phyloP scores from a whole-genome alignment of 257 asterid species.

The Gentiana macrophylla region DNA sequence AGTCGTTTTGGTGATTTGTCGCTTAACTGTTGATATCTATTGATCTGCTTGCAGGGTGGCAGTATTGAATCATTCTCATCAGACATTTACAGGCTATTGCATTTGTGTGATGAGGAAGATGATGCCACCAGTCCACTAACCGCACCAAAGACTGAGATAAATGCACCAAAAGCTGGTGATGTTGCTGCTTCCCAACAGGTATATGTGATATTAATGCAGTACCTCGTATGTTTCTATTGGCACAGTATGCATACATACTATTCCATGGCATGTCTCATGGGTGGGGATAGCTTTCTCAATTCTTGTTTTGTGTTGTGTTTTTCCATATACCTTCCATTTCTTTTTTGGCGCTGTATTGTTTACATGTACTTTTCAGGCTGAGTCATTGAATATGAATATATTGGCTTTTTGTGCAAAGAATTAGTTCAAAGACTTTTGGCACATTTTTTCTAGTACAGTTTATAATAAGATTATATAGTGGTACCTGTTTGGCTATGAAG shows the following conservation, averaged over 20 bases:
- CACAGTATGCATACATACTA: too few species aligned
- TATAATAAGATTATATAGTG: too few species aligned
- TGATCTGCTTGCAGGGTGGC: constrained; percentile 49
- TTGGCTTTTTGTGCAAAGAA: constrained; percentile 40
- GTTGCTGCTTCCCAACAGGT: constrained; percentile 57
- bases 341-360: too few species aligned
- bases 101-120: constrained; percentile 89
- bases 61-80: constrained; percentile 68
- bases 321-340: too few species aligned
- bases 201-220: constrained; percentile 1
- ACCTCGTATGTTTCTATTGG: too few species aligned
- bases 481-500: too few species aligned
- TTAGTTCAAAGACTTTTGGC: constrained; percentile 59
- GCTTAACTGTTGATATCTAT: constrained; percentile 10
- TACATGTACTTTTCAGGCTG: constrained; percentile 5
- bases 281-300: too few species aligned
- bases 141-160: constrained; percentile 81
- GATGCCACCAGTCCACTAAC: constrained; percentile 90
- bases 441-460: too few species aligned
- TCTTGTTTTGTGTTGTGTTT: too few species aligned
- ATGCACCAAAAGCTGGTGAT: constrained; percentile 37
- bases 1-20: not conserved
- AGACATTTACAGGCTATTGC: constrained; percentile 72
- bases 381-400: too few species aligned
- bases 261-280: too few species aligned